A percentile compares a stretch with the other conserved stretches of the same genome.
phyloP scores from a whole-genome alignment of 352 stramenopile species.

The Globisporangium orthogonon region DNA sequence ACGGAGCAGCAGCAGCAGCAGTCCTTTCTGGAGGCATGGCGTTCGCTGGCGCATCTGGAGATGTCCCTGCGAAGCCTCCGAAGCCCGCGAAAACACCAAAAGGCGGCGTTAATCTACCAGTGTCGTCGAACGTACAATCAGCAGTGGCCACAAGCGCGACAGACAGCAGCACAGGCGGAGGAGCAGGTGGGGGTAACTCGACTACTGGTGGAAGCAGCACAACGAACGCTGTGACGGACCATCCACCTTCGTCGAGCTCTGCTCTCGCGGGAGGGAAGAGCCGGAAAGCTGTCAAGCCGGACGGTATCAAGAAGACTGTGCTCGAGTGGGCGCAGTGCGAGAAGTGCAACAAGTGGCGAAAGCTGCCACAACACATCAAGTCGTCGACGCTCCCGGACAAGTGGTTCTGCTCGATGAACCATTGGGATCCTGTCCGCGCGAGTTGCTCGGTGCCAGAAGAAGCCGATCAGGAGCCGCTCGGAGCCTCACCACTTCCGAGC shows the following conservation, averaged over 20 bases:
- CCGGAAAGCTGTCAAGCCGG: constrained; percentile 8
- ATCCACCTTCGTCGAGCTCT: background rate
- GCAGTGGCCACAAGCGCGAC: background rate
- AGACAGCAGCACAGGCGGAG: background rate
- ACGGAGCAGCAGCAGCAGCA: background rate
- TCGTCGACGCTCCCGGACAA: constrained; percentile 90
- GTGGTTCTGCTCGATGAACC: constrained; percentile 97
- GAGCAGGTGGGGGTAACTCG: background rate
- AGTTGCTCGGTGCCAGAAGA: constrained; percentile 72
- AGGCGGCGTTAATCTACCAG: background rate
- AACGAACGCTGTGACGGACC: background rate
- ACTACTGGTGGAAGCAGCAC: background rate
- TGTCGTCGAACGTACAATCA: background rate
- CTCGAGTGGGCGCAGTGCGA: constrained; percentile 96
- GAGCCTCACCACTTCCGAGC: constrained; percentile 32
- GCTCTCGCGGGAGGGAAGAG: constrained; percentile 6
- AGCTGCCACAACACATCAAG: constrained; percentile 89
- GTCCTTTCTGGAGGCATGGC: background rate
- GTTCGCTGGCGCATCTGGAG: background rate
- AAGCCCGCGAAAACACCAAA: constrained; percentile 12
- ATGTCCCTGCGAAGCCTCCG: background rate
- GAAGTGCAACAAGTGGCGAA: constrained; percentile 95
- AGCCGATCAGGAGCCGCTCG: constrained; percentile 65
- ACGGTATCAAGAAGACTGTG: constrained; percentile 64
- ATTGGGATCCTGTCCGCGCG: constrained; percentile 84